phyloP scores from a whole-genome alignment of 2,329 filamentous ascomycete genomes.

The Ceratocystis colombiana region DNA sequence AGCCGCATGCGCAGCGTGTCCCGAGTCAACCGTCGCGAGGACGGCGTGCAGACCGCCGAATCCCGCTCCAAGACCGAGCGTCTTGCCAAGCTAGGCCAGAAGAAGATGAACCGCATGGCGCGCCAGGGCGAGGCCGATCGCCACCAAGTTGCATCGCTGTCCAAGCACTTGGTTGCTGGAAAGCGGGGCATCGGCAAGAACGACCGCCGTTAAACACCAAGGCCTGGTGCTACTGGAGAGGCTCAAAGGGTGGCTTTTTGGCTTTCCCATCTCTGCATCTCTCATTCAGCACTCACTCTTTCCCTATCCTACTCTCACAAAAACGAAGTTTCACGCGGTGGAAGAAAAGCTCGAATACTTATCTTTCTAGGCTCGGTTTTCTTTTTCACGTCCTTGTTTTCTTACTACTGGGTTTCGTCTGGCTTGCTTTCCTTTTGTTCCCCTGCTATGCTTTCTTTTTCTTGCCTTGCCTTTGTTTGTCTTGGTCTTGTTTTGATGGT shows the following conservation, averaged over 20 bases:
- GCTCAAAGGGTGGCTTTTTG: too few species aligned
- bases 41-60: slow-evolving; percentile 61
- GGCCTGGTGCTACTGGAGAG: too few species aligned
- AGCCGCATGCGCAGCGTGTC: slow-evolving; percentile 47
- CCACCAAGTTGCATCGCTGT: slow-evolving; percentile 68
- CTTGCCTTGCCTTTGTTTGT: neutral
- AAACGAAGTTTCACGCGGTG: too few species aligned
- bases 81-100: slow-evolving; percentile 80
- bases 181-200: slow-evolving; percentile 94
- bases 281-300: neutral
- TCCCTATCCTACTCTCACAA: neutral
- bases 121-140: slow-evolving; percentile 94
- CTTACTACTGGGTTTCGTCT: neutral
- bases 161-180: slow-evolving; percentile 86
- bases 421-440: neutral
- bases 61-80: slow-evolving; percentile 71
- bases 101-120: slow-evolving; percentile 98
- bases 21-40: slow-evolving; percentile 55
- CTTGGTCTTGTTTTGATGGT: neutral
- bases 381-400: neutral
- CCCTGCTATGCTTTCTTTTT: neutral
- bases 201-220: slow-evolving; percentile 48
- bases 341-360: neutral
- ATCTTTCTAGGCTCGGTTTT: neutral
- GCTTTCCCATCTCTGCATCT: too few species aligned